These are phyloP conservation scores for Tetrahymena thermophila DNA, from an alignment of 73 alveolate species.

Conservation along the genomic window DNA sequence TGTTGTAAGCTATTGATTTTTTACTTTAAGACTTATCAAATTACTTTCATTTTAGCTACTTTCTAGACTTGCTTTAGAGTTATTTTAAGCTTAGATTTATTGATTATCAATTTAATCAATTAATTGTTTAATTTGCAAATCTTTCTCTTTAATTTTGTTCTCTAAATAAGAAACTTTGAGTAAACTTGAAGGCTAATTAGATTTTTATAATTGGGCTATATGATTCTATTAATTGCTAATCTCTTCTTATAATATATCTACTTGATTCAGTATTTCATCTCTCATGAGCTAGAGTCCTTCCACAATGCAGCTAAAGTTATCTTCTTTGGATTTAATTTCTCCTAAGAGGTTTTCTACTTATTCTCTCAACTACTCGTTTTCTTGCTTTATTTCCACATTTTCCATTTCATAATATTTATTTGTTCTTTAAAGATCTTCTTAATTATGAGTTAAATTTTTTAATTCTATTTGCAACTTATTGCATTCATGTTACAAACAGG, in stretches of 20 bases:
- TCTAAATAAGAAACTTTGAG: neutral
- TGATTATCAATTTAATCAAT: neutral
- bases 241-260: neutral
- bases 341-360: neutral
- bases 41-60: neutral
- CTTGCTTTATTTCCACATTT: neutral
- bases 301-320: neutral
- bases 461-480: neutral
- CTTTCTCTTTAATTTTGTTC: neutral
- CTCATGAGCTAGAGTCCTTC: neutral
- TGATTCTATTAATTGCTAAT: neutral
- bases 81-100: neutral
- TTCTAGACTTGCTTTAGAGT: neutral
- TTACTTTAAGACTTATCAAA: neutral
- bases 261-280: neutral
- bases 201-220: neutral
- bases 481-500: neutral
- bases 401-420: neutral
- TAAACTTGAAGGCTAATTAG: neutral
- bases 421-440: neutral
- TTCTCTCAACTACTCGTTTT: neutral
- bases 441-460: neutral
- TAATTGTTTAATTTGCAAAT: neutral
- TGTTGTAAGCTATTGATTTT: neutral
- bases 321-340: neutral